Evolutionary conservation across 2,329 filamentous ascomycete genomes (phyloP), one percentile per base, ranked within the genome.

Genomic region (Xylariomycetidae sp.): DNA sequence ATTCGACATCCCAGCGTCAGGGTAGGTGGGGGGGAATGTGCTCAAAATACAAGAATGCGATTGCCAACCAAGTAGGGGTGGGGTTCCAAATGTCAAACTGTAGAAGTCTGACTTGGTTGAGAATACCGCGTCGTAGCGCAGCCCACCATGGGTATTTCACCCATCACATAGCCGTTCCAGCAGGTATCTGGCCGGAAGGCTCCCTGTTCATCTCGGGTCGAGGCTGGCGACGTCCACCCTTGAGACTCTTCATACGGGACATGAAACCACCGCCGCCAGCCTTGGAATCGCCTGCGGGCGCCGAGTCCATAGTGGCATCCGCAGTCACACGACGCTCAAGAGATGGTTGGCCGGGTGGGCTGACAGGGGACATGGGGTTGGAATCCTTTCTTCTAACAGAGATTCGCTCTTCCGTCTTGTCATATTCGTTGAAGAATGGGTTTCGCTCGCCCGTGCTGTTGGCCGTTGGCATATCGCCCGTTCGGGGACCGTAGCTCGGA

Each of bases 391-490:
- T 54, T 27, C 60, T 64, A 25, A 73, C 64, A 14, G 57, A 66
- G 32, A 77, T 66, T n/a, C 49, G 58, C 23, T 69, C 65, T 29
- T 80, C 76, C 25, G 69, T 64, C 48, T 69, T 74, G 42, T 59
- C 77, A 30, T 85, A 94, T 43, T 96, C 88, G 32, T 78, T 73
- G 58, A 88, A 89, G 66, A 94, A 95, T 0, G 88, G 87, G 57
- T 90, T 94, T 38, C 67, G 66, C 38, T 79, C 75, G 42, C 67
- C 59, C 16, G 62, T 31, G 48, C 54, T 46, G 46, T 59, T 34
- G 53, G 59, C 27, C 48, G 61, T 51, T 2, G 51, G 46, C 11
- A 50, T 26, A 18, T 64, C 63, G 5, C 64, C 66, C 0, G 69
- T 66, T 14, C 63, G 59, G 4, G 61, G 43, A 10, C 51, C 51